phyloP scores from a whole-genome alignment of 768 basidiomycete species.

The Leccinum disarticulatum region DNA sequence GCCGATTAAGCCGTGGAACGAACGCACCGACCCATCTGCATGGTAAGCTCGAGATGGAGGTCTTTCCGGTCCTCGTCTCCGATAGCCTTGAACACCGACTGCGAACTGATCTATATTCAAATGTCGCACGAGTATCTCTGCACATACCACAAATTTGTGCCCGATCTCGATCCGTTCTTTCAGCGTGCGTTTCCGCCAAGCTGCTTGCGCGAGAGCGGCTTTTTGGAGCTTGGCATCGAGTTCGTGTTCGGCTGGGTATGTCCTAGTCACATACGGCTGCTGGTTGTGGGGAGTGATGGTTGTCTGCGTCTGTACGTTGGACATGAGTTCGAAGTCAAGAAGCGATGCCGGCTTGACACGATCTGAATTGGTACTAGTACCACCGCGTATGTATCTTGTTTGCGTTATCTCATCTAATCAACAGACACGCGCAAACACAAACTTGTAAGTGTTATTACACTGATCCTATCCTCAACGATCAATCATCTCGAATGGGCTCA shows the following conservation, averaged over 20 bases:
- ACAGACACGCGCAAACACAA: too few species aligned
- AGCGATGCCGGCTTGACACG: too few species aligned
- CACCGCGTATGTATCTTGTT: too few species aligned
- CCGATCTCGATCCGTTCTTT: conserved; percentile 69
- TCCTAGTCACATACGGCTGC: conserved; percentile 52
- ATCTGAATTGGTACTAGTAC: too few species aligned
- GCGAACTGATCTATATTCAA: background rate
- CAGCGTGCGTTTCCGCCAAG: conserved; percentile 63
- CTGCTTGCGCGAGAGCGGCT: conserved; percentile 66
- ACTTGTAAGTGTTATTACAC: too few species aligned
- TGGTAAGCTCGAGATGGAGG: conserved; percentile 65
- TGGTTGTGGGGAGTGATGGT: conserved; percentile 85
- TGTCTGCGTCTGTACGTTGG: conserved; percentile 50
- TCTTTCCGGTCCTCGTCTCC: conserved; percentile 49
- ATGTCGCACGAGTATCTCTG: conserved; percentile 10
- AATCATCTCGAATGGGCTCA: too few species aligned
- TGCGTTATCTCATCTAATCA: background rate
- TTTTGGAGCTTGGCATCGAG: conserved; percentile 59
- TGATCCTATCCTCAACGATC: too few species aligned
- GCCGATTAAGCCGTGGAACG: background rate
- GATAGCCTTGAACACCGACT: conserved; percentile 50
- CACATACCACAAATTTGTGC: conserved; percentile 64
- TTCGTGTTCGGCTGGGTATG: conserved; percentile 59
- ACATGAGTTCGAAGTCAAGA: background rate
- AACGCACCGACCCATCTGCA: conserved; percentile 89